phyloP scores from a whole-genome alignment of 139 green algal species.

The Chloropicon primus region DNA sequence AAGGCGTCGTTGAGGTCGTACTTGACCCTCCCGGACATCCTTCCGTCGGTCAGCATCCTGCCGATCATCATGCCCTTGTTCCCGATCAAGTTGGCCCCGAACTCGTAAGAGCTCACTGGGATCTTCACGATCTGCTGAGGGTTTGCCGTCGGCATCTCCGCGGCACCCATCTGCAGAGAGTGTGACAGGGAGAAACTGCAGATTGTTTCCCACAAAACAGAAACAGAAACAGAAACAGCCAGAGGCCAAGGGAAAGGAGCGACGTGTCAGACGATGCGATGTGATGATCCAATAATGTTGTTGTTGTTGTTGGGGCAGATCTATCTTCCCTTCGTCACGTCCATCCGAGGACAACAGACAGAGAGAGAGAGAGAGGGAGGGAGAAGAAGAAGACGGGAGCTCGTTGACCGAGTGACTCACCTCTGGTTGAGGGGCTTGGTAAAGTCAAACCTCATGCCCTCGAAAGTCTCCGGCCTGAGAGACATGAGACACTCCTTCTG shows the following conservation, averaged over 20 bases:
- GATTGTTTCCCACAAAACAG: too few species aligned
- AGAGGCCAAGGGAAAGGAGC: too few species aligned
- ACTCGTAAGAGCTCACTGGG: slow-evolving; percentile 84
- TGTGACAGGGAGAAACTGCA: neutral
- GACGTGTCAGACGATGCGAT: too few species aligned
- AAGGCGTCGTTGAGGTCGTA: slow-evolving; percentile 69
- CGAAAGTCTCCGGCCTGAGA: slow-evolving; percentile 92
- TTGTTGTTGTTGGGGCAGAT: too few species aligned
- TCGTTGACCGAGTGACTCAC: too few species aligned
- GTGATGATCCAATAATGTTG: too few species aligned
- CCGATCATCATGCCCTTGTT: slow-evolving; percentile 70
- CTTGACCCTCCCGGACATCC: slow-evolving; percentile 66
- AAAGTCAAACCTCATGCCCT: slow-evolving; percentile 93
- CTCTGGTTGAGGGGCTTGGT: slow-evolving; percentile 94
- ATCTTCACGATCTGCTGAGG: slow-evolving; percentile 62
- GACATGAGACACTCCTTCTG: slow-evolving; percentile 82
- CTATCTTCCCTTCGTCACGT: too few species aligned
- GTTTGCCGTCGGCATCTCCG: slow-evolving; percentile 65
- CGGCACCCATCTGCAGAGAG: slow-evolving; percentile 58
- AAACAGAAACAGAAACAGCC: too few species aligned
- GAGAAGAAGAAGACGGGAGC: neutral
- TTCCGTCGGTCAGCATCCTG: slow-evolving; percentile 71
- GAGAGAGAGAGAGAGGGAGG: neutral
- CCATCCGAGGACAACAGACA: neutral
- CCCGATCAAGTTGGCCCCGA: slow-evolving; percentile 91